These are phyloP conservation scores for Botrytis paeoniae DNA, from an alignment of 2,329 filamentous ascomycete genomes.

Conservation along the genomic window DNA sequence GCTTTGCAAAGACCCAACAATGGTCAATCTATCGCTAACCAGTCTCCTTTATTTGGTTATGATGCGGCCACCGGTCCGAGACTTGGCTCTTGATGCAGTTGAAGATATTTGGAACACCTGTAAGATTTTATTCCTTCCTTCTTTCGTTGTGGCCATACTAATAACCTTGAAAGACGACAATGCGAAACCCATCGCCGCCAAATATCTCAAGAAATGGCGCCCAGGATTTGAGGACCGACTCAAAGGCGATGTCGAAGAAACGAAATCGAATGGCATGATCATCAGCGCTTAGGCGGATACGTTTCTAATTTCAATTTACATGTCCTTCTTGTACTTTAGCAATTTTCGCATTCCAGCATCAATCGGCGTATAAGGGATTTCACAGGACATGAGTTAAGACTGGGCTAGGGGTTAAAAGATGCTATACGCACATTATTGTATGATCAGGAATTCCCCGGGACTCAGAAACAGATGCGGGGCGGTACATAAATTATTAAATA, in stretches of 20 bases:
- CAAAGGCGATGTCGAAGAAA: constrained; percentile 26
- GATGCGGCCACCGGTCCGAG: constrained; percentile 62
- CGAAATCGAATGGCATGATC: constrained; percentile 24
- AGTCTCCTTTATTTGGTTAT: constrained; percentile 66
- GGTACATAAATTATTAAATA: neutral
- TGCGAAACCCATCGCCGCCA: constrained; percentile 58
- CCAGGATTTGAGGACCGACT: constrained; percentile 41
- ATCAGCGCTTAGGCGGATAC: constrained; percentile 4
- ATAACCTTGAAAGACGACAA: constrained; percentile 51
- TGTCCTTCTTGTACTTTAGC: constrained; percentile 16
- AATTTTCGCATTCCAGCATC: constrained; percentile 14
- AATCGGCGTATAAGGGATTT: constrained; percentile 9
- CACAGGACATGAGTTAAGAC: constrained; percentile 1
- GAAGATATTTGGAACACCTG: constrained; percentile 66
- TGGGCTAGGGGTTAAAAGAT: neutral
- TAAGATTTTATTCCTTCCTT: constrained; percentile 42
- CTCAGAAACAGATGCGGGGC: neutral
- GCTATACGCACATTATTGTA: constrained; percentile 8
- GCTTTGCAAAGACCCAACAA: constrained; percentile 63
- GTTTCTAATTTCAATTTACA: neutral
- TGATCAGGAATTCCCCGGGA: neutral
- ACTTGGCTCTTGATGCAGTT: constrained; percentile 61
- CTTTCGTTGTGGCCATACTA: constrained; percentile 28
- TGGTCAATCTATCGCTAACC: constrained; percentile 60
- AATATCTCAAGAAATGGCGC: constrained; percentile 60